These are phyloP conservation scores for Gymnopilus junonius DNA, from an alignment of 768 basidiomycete genomes.

Conservation along the genomic window DNA sequence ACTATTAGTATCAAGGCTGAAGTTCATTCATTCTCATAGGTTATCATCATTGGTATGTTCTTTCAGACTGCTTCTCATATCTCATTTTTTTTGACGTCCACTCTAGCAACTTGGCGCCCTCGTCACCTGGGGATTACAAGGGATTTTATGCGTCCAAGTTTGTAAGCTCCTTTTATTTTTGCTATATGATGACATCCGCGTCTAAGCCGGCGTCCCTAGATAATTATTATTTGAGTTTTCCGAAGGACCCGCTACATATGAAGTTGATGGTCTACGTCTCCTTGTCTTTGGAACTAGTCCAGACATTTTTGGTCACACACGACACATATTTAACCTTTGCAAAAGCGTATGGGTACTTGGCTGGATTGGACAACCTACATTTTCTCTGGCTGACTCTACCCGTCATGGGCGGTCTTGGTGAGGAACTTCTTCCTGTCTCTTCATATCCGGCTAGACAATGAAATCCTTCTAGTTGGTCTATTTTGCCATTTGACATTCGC, in stretches of 20 bases:
- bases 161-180: constrained; percentile 23
- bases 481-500: constrained; percentile 36
- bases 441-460: constrained; percentile 6
- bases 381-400: constrained; percentile 35
- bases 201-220: constrained; percentile 23
- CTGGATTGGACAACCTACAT: constrained; percentile 24
- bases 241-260: constrained; percentile 30
- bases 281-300: constrained; percentile 30
- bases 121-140: constrained; percentile 34
- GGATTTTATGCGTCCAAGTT: constrained; percentile 34
- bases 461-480: constrained; percentile 19
- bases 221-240: constrained; percentile 35
- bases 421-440: constrained; percentile 11
- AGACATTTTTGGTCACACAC: constrained; percentile 30
- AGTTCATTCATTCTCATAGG: neutral
- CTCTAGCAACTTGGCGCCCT: constrained; percentile 30
- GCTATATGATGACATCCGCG: neutral
- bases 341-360: constrained; percentile 27
- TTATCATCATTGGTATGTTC: constrained; percentile 16
- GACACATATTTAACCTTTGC: constrained; percentile 34
- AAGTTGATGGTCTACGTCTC: constrained; percentile 30
- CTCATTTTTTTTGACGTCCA: neutral
- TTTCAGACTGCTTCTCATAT: neutral
- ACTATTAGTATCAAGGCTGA: neutral
- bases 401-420: constrained; percentile 29